Evolutionary conservation across 2,329 filamentous ascomycete genomes (phyloP).

Genomic region (Pseudocercospora fuligena): DNA sequence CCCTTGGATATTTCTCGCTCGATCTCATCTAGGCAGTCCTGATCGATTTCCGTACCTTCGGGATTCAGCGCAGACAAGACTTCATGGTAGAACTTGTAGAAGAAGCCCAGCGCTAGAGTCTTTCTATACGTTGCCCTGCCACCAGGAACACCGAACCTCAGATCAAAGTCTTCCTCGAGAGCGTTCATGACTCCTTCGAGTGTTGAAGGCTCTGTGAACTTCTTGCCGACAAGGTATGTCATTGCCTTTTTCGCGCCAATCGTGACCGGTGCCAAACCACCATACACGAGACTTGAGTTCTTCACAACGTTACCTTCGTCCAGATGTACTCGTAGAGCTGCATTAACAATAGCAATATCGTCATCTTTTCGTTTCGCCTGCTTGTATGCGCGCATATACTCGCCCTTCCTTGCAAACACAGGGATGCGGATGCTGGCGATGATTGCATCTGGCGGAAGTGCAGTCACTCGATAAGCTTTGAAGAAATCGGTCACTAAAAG

Average conservation of each 20-base stretch:
- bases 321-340: slow-evolving; percentile 76
- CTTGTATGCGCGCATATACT: slow-evolving; percentile 90
- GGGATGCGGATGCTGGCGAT: slow-evolving; percentile 89
- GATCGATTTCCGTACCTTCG: slow-evolving; percentile 63
- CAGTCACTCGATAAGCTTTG: slow-evolving; percentile 85
- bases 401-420: slow-evolving; percentile 71
- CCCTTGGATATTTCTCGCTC: slow-evolving; percentile 83
- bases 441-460: slow-evolving; percentile 78
- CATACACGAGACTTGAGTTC: slow-evolving; percentile 82
- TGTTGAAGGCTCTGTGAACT: slow-evolving; percentile 78
- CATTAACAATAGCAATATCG: slow-evolving; percentile 96
- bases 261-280: slow-evolving; percentile 92
- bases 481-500: slow-evolving; percentile 78
- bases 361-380: slow-evolving; percentile 97
- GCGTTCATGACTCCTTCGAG: slow-evolving; percentile 89
- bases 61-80: slow-evolving; percentile 65
- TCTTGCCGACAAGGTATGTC: slow-evolving; percentile 75
- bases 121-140: slow-evolving; percentile 98
- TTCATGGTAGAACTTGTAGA: slow-evolving; percentile 96
- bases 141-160: slow-evolving; percentile 88
- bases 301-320: slow-evolving; percentile 71
- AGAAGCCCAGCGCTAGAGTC: slow-evolving; percentile 87
- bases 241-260: slow-evolving; percentile 82
- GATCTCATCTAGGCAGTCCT: slow-evolving; percentile 80
- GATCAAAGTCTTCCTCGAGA: slow-evolving; percentile 85